These are phyloP conservation scores for Alternaria viburni DNA, from an alignment of 2,329 filamentous ascomycete genomes.

Conservation along the genomic window DNA sequence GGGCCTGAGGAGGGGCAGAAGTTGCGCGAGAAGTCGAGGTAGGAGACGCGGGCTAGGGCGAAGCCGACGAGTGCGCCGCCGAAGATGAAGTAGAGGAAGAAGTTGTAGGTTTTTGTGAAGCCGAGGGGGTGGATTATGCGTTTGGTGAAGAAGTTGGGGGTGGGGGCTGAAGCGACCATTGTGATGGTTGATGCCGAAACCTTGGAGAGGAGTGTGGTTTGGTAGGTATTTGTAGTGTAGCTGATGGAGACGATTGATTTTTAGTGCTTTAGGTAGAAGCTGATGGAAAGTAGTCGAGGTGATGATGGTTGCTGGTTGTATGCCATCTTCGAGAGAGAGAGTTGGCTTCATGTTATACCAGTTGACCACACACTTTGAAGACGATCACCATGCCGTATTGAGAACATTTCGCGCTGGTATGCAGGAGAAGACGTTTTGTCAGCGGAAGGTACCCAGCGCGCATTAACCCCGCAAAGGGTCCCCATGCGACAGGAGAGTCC, in stretches of 20 bases:
- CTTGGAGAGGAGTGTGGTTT: background rate
- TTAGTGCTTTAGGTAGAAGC: background rate
- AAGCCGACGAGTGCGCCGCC: constrained; percentile 41
- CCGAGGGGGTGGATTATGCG: constrained; percentile 53
- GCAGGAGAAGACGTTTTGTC: background rate
- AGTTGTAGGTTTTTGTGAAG: constrained; percentile 65
- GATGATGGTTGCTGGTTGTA: background rate
- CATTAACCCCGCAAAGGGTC: background rate
- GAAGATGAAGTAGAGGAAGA: constrained; percentile 55
- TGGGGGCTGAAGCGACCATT: constrained; percentile 20
- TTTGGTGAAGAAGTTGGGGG: constrained; percentile 16
- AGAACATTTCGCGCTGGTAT: constrained; percentile 3
- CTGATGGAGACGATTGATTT: background rate
- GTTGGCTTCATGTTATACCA: background rate
- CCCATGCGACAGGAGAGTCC: background rate
- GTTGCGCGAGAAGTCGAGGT: constrained; percentile 54
- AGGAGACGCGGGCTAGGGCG: constrained; percentile 56
- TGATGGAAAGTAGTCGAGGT: background rate
- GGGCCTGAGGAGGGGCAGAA: constrained; percentile 23
- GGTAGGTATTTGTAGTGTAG: background rate
- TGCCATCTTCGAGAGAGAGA: background rate
- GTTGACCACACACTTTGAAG: background rate
- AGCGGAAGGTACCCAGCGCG: background rate
- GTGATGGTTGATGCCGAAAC: background rate
- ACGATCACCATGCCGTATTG: background rate